phyloP scores from a whole-genome alignment of 169 alveolate species.

The Sarcocystis neurona region DNA sequence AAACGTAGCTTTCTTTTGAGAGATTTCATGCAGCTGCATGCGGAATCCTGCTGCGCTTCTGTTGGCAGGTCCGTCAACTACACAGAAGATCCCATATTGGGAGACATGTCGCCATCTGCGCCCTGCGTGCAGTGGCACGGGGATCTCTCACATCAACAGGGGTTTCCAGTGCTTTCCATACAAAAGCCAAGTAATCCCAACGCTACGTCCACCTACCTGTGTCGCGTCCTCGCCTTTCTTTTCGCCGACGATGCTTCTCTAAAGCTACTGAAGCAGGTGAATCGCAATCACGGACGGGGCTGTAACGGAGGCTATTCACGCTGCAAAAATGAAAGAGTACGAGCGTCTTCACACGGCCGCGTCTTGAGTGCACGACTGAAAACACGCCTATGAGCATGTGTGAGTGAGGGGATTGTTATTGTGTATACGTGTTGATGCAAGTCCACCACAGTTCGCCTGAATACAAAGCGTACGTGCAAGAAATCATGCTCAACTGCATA shows the following conservation, averaged over 20 bases:
- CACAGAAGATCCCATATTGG: constrained; percentile 57
- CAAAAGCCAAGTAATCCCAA: constrained; percentile 26
- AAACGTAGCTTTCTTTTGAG: not conserved
- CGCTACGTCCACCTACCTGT: constrained; percentile 42
- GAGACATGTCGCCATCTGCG: constrained; percentile 55
- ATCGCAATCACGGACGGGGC: too few species aligned
- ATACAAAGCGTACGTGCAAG: too few species aligned
- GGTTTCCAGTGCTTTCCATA: constrained; percentile 52
- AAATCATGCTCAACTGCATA: too few species aligned
- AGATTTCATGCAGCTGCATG: not conserved
- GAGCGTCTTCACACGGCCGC: not conserved
- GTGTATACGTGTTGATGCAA: not conserved
- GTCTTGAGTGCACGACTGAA: not conserved
- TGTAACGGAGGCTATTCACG: too few species aligned
- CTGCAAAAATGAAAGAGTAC: too few species aligned
- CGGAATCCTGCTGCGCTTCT: not conserved
- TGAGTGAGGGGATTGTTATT: not conserved
- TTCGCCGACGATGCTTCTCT: constrained; percentile 64
- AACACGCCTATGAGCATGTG: not conserved
- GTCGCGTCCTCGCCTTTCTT: constrained; percentile 52
- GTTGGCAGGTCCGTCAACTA: constrained; percentile 47
- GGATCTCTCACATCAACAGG: constrained; percentile 49
- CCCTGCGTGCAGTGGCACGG: constrained; percentile 62
- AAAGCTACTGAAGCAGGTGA: constrained; percentile 56
- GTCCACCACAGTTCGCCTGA: too few species aligned